A percentile compares a stretch with the other conserved stretches of the same genome.
These are phyloP conservation scores for Colletotrichum caudatum DNA, from an alignment of 2,329 filamentous ascomycete species.

Conservation along the genomic window DNA sequence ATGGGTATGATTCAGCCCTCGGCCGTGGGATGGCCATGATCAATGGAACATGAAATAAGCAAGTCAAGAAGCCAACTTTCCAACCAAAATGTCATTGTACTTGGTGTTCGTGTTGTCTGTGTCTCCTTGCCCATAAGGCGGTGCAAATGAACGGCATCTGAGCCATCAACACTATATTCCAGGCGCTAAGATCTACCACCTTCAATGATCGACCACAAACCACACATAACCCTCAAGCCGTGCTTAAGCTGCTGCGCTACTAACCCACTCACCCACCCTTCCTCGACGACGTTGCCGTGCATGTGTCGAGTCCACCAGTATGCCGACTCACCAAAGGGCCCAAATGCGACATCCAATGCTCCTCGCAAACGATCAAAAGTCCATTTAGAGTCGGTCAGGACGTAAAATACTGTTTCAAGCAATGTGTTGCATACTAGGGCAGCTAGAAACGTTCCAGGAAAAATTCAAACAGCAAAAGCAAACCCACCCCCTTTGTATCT, in stretches of 20 bases:
- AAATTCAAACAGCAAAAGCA: too few species aligned
- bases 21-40: constrained; percentile 40
- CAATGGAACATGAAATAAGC: constrained; percentile 40
- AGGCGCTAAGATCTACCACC: not conserved
- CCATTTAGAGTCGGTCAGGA: not conserved
- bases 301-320: not conserved
- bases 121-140: not conserved
- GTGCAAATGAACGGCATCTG: not conserved
- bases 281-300: not conserved
- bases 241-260: not conserved
- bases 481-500: not conserved
- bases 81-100: not conserved
- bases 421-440: not conserved
- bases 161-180: not conserved
- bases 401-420: not conserved
- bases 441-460: not conserved
- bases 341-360: too few species aligned
- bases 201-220: not conserved
- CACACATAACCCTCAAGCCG: not conserved
- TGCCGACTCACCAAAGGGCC: not conserved
- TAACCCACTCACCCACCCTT: not conserved
- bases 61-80: constrained; percentile 32
- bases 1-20: constrained; percentile 37
- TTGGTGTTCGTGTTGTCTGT: not conserved
- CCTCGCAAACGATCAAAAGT: not conserved